Evolutionary conservation across 352 stramenopile species (phyloP), one percentile per base, ranked within the genome.

Genomic region (Globisporangium alternatum): DNA sequence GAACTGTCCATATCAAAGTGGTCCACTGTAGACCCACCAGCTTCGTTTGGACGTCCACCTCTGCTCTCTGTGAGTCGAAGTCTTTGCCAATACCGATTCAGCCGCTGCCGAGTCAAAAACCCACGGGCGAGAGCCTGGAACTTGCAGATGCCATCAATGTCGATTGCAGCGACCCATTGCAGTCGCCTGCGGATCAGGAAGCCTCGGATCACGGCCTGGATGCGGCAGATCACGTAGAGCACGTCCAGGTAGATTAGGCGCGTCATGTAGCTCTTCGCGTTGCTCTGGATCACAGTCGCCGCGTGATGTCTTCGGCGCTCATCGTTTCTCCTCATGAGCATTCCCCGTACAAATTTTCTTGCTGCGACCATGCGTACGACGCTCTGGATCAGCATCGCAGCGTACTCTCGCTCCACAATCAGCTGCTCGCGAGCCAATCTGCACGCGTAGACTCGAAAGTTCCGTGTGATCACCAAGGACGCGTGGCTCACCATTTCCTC

Each of bases 221-320:
- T 91, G 12, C 85, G 82, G n/a, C 78, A 84, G 45, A 93, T 79
- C 45, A 90, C 68, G 57, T 90, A 90, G n/a, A 93, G 66, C 9
- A 93, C 79, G 55, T 93, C 83, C 39, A 92, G 69, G 57, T 91
- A 95, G 44, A 91, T 90, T n/a, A 90, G 67, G 8, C 84, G 77
- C 10, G 83, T 90, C 60, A 91, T 74, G 48, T 82, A 88, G 15
- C 66, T 68, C 8, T 80, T 78, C 5, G 60, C 67, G 30, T 79
- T 83, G 35, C 72, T 64, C 62, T 95, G 86, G 31, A 95, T 88
- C 3, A 75, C 17, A 0, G 72, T 69, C 0, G 83, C 81, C 30
- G 81, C 77, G 22, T 49, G 60, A 12, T 88, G 21, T 7, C 48
- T 60, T 19, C 41, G 48, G 22, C 62, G 47, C 13, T 69, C 60